phyloP scores from a whole-genome alignment of 164 flowering plant genomes.

The Annona squamosa region DNA sequence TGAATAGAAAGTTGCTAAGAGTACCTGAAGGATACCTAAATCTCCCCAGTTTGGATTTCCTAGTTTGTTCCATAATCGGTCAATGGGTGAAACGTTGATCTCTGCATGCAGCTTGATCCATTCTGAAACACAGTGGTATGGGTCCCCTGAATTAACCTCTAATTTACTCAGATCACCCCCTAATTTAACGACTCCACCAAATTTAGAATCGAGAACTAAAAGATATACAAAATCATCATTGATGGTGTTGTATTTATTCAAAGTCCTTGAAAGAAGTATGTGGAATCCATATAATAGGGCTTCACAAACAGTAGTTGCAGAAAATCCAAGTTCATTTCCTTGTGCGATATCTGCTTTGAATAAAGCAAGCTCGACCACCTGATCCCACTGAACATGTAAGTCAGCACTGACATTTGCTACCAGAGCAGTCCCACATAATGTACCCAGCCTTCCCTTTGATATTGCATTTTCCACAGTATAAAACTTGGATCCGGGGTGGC shows the following conservation, averaged over 20 bases:
- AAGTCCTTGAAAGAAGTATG: conserved; percentile 45
- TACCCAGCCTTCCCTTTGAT: conserved; percentile 38
- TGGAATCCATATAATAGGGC: conserved; percentile 60
- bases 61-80: conserved; percentile 76
- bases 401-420: conserved; percentile 30
- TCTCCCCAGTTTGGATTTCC: conserved; percentile 91
- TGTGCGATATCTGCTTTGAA: conserved; percentile 38
- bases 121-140: conserved; percentile 47
- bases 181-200: conserved; percentile 65
- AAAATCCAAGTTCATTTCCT: conserved; percentile 39
- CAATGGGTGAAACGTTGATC: conserved; percentile 53
- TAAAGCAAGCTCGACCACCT: conserved; percentile 42
- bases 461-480: conserved; percentile 50
- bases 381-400: conserved; percentile 42
- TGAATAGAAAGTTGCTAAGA: conserved; percentile 67
- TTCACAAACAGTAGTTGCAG: conserved; percentile 41
- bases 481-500: conserved; percentile 50
- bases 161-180: conserved; percentile 60
- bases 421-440: conserved; percentile 51
- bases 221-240: conserved; percentile 35
- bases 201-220: conserved; percentile 54
- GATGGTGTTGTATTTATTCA: conserved; percentile 32
- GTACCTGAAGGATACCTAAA: conserved; percentile 59
- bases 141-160: conserved; percentile 40
- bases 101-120: conserved; percentile 61